Base-by-base conservation (phyloP, 148 eudicot genomes). In the Rhododendron simsii region DNA sequence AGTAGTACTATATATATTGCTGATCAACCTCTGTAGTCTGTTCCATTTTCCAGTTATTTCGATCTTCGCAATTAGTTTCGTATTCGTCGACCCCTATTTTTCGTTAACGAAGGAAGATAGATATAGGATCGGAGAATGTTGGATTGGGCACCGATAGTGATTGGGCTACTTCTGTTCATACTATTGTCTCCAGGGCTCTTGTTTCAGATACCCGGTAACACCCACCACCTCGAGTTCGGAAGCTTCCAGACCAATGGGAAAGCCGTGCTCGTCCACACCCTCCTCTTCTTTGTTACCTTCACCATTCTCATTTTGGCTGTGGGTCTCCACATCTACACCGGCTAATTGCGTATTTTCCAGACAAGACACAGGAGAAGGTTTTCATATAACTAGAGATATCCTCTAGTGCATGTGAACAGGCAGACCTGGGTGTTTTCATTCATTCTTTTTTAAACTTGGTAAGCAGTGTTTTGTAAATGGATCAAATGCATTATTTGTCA, bases 221-320 rank as follows among this genome's bases (percentile, higher is more conserved):
- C 74, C 45, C 86, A 67, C 14, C 81, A 4, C 3, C 50, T 89
- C 18, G 90, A 89, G 30, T 89, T 89, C 33, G 88, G 88, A 15
- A 84, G 85, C 87, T 84, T 86, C 79, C 37, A 79, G 59, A 89
- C 90, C 45, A 89, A 86, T 23, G 88, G 88, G 16, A 89, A 86
- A 77, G 86, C 90, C 14, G 85, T 86, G 30, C 80, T 89, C 0
- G 28, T 86, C 21, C 90, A 89, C 87, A 89, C 90, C 15, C 33
- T 89, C 73, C 30, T 89, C 28, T 89, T 89, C 85, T 89, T 89
- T 20, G 79, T 13, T 6, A 48, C 53, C 86, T 89, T 89, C 63
- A 89, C 90, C 71, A 86, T 89, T 75, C 90, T 89, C 80, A 81
- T 86, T 71, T 35, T 89, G 88, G 90, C 88, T 14, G 37, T 87